Evolutionary conservation across 1,139 yeast genomes (phyloP), one percentile per base, ranked within the genome.

Genomic region (Taphrina deformans): DNA sequence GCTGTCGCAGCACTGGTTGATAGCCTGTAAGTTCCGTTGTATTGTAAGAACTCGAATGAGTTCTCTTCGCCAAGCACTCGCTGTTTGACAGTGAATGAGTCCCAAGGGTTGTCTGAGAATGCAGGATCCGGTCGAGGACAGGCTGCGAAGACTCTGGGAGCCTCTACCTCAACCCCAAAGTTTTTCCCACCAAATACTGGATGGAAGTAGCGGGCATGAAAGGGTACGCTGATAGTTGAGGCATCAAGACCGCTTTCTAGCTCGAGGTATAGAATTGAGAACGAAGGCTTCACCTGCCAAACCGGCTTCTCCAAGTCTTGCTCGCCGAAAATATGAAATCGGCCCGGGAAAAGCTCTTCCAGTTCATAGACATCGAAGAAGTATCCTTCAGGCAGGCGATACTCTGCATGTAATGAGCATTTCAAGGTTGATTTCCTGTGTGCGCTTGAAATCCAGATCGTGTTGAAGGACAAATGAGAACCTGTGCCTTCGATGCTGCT

Each of bases 281-380:
- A 66, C 67, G 62, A 62, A 21, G 61, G 51, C 2, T 35, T 9
- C 3, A 40, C 27, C 29, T 31, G 16, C 67, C 67, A 65, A 24
- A 33, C 38, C 9, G 67, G 62, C 3, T 62, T 61, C 24, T 65
- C 67, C 21, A 65, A 27, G 50, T 65, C 55, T 16, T 44, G 31
- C 24, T 65, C 67, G 18, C 67, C 67, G 21, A 31, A 59, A 16
- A 48, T 29, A 5, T 50, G 29, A 24, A 41, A 26, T 14, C 38
- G 18, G 3, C 27, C 27, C 23, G 46, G 45, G 29, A 48, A n/a
- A 10, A 27, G 33, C 14, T 35, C 27, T 23, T 48, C 50, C 2
- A 59, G 50, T 31, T 59, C 63, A 31, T 46, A 59, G 10, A 27
- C 14, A 23, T 59, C 63, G 33, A 59, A 59, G 24, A 59, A 59